Percentiles rank a stretch among this genome's conserved stretches.
Conservation (phyloP, 768 basidiomycete species). For the Zangia roseola region DNA sequence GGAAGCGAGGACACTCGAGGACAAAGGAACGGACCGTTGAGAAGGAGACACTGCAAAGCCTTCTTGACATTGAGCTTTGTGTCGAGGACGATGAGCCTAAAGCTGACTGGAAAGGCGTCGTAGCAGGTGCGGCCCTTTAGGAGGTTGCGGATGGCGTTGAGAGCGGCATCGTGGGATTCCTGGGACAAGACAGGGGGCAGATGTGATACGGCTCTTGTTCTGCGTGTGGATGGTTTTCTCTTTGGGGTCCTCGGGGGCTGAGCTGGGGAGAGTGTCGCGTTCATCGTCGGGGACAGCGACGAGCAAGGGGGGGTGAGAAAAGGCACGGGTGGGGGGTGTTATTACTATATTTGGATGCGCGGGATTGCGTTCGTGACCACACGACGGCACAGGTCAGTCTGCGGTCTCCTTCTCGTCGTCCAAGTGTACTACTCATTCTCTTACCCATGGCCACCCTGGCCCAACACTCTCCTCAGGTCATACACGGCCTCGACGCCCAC, state of each 20-base stretch:
- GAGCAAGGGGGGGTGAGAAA: background rate
- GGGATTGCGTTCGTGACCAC: constrained; percentile 18
- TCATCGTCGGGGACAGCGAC: constrained; percentile 34
- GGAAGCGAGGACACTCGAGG: background rate
- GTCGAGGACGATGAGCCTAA: constrained; percentile 94
- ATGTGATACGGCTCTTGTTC: constrained; percentile 59
- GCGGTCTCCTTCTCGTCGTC: background rate
- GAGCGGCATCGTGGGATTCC: constrained; percentile 69
- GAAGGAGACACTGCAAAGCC: constrained; percentile 81
- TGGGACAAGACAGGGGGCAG: constrained; percentile 47
- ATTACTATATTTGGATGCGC: constrained; percentile 9
- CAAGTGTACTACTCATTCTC: background rate
- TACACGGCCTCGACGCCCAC: constrained; percentile 5
- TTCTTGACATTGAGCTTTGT: constrained; percentile 95
- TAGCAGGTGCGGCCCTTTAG: constrained; percentile 86
- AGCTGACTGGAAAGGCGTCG: constrained; percentile 97
- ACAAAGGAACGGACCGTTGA: constrained; percentile 56
- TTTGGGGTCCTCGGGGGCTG: constrained; percentile 50
- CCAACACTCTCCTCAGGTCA: background rate
- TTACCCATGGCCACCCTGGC: constrained; percentile 9
- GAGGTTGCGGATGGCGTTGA: constrained; percentile 72
- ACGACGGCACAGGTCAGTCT: background rate
- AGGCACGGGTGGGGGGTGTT: constrained; percentile 12
- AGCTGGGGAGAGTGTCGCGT: constrained; percentile 48
- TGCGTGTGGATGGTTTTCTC: constrained; percentile 53